Evolutionary conservation across 257 asterid genomes (phyloP).

Genomic region (Nicotiana paniculata): DNA sequence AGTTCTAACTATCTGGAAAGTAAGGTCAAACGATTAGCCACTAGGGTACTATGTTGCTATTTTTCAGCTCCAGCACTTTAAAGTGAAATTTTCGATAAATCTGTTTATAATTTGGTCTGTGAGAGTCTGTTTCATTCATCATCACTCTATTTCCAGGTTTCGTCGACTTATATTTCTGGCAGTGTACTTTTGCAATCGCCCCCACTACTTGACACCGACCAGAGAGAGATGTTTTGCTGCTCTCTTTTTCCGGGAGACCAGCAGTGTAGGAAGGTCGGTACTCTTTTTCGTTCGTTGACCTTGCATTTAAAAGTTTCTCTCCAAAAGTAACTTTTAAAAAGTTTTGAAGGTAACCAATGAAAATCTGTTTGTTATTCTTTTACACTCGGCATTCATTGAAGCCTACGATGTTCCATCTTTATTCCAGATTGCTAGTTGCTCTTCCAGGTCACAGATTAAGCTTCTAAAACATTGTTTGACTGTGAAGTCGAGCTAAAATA

Average conservation of each 20-base stretch:
- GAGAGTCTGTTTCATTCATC: neutral
- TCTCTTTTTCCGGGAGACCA: constrained; percentile 61
- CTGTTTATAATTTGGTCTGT: neutral
- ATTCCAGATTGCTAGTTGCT: neutral
- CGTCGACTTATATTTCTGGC: constrained; percentile 51
- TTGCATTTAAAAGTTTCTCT: neutral
- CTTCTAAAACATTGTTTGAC: neutral
- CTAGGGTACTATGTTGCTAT: neutral
- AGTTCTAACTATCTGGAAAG: neutral
- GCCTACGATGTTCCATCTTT: neutral
- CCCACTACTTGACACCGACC: constrained; percentile 53
- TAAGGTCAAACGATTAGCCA: neutral
- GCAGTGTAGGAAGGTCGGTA: constrained; percentile 49
- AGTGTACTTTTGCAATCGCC: constrained; percentile 73
- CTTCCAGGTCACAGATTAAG: neutral
- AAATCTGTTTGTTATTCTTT: neutral
- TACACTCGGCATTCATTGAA: neutral
- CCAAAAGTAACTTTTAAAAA: neutral
- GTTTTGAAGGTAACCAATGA: neutral
- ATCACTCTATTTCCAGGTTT: constrained; percentile 38
- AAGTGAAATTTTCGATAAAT: neutral
- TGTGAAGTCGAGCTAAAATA: neutral
- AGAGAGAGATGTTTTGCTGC: constrained; percentile 71
- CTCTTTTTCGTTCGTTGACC: neutral
- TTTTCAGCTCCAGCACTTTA: neutral